Evolutionary conservation across 2,329 filamentous ascomycete species (phyloP).

Genomic region (Ascocoryne sarcoides): DNA sequence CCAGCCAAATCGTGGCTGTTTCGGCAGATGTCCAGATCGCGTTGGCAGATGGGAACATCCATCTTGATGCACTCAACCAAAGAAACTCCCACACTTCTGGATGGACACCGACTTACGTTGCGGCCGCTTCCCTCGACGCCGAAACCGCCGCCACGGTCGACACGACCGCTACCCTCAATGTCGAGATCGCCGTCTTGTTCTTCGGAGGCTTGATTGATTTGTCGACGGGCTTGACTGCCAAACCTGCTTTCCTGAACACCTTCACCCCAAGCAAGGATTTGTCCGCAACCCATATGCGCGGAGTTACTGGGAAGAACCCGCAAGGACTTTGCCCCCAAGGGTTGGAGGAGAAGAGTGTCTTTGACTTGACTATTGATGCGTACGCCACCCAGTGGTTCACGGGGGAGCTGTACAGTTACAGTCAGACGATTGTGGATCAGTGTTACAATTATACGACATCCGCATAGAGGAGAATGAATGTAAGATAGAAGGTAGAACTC

Average conservation of each 20-base stretch:
- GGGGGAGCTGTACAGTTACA: slow-evolving; percentile 20
- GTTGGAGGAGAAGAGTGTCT: slow-evolving; percentile 21
- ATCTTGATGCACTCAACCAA: slow-evolving; percentile 31
- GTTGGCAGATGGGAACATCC: slow-evolving; percentile 31
- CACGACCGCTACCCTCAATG: slow-evolving; percentile 29
- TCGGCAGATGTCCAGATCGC: slow-evolving; percentile 27
- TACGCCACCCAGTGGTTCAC: slow-evolving; percentile 24
- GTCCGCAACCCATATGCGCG: too few relatives aligned
- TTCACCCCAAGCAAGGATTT: slow-evolving; percentile 18
- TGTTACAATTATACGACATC: slow-evolving; percentile 25
- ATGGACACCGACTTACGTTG: slow-evolving; percentile 32
- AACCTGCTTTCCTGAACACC: slow-evolving; percentile 31
- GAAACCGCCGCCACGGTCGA: slow-evolving; percentile 28
- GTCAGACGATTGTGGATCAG: slow-evolving; percentile 24
- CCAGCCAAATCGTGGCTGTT: slow-evolving; percentile 28
- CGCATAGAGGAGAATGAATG: too few relatives aligned
- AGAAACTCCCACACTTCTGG: slow-evolving; percentile 26
- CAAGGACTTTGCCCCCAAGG: slow-evolving; percentile 20
- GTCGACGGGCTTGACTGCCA: slow-evolving; percentile 32
- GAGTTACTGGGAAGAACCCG: slow-evolving; percentile 15
- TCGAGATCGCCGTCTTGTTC: slow-evolving; percentile 32
- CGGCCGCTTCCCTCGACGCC: slow-evolving; percentile 29
- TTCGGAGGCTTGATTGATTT: slow-evolving; percentile 31
- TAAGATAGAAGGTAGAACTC: too few relatives aligned
- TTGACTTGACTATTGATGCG: slow-evolving; percentile 24